Conservation (phyloP, 805 yeast genomes). For the Saturnispora dispora region DNA sequence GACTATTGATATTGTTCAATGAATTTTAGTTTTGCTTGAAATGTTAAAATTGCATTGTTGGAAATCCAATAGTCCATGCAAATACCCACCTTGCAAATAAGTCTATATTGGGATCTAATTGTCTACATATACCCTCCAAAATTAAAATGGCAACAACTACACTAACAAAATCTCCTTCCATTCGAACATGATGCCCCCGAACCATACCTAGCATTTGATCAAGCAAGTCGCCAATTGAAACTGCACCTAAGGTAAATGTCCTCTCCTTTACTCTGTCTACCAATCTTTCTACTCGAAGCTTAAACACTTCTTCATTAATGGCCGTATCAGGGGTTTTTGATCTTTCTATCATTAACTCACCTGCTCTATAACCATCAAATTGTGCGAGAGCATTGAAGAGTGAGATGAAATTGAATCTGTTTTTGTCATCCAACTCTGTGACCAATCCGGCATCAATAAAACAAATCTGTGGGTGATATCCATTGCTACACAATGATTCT, state of each 20-base stretch:
- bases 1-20: neutral
- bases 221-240: conserved; percentile 83
- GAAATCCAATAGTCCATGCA: conserved; percentile 31
- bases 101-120: conserved; percentile 85
- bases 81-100: conserved; percentile 91
- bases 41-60: conserved; percentile 21
- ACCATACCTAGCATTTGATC: conserved; percentile 89
- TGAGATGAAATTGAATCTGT: conserved; percentile 80
- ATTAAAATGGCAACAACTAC: conserved; percentile 89
- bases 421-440: conserved; percentile 72
- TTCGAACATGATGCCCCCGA: conserved; percentile 84
- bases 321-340: conserved; percentile 94
- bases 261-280: conserved; percentile 75
- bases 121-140: conserved; percentile 92
- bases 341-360: conserved; percentile 90
- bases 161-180: conserved; percentile 95
- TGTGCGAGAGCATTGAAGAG: conserved; percentile 80
- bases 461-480: conserved; percentile 78
- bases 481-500: conserved; percentile 36
- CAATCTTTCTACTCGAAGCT: conserved; percentile 74
- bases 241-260: conserved; percentile 86
- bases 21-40: neutral
- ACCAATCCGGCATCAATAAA: conserved; percentile 90
- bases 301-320: conserved; percentile 74
- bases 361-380: conserved; percentile 91